phyloP scores from a whole-genome alignment of 352 stramenopile species.

The Phytophthora foliorum region DNA sequence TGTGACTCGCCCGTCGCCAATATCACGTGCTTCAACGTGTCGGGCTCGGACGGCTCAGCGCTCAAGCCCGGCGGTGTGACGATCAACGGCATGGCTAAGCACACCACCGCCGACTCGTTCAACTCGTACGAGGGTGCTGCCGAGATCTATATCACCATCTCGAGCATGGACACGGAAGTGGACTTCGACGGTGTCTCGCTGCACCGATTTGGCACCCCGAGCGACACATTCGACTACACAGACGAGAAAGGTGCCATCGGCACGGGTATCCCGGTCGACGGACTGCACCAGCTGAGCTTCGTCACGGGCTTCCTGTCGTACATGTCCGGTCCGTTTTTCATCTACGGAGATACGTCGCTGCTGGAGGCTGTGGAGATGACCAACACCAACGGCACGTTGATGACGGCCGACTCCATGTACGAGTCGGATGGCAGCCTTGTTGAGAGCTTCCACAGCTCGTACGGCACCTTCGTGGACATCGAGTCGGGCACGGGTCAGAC shows the following conservation, averaged over 20 bases:
- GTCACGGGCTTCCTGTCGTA: conserved; percentile 75
- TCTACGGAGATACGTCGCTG: conserved; percentile 67
- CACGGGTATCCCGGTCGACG: conserved; percentile 66
- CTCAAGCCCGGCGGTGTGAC: conserved; percentile 53
- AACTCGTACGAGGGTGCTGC: conserved; percentile 56
- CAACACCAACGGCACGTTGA: conserved; percentile 53
- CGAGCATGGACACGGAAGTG: conserved; percentile 47
- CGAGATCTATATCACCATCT: conserved; percentile 62
- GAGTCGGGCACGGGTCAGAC: conserved; percentile 78
- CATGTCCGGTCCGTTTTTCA: conserved; percentile 74
- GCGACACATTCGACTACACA: conserved; percentile 48
- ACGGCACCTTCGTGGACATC: conserved; percentile 74
- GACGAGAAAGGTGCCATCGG: conserved; percentile 46
- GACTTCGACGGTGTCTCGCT: conserved; percentile 60
- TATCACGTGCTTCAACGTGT: conserved; percentile 64
- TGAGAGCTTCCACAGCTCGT: conserved; percentile 50
- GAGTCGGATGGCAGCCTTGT: conserved; percentile 52
- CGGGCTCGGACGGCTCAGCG: conserved; percentile 52
- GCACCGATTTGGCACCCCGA: conserved; percentile 55
- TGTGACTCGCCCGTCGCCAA: conserved; percentile 58
- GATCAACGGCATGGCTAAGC: conserved; percentile 59
- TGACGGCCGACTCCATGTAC: conserved; percentile 58
- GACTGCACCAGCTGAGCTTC: conserved; percentile 74
- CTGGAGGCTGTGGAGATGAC: conserved; percentile 64
- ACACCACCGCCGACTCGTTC: conserved; percentile 39